A percentile compares a stretch with the other conserved stretches of the same genome.
Evolutionary conservation across 2,329 filamentous ascomycete species (phyloP).

Genomic region (Albophoma yamanashiensis): DNA sequence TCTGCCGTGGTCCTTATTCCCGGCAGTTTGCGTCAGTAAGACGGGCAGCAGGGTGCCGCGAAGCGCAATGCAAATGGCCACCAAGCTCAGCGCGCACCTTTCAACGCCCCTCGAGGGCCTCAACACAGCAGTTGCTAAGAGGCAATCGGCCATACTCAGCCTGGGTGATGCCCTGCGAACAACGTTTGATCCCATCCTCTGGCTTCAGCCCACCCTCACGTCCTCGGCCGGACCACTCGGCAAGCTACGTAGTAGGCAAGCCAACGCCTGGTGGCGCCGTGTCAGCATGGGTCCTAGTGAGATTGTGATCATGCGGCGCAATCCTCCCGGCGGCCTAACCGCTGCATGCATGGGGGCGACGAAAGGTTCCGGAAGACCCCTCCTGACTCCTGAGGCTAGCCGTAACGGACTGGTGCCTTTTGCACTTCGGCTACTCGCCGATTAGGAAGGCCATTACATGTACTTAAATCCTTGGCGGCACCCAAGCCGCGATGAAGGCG

Average conservation of each 20-base stretch:
- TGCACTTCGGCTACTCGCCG: neutral
- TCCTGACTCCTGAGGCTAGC: neutral
- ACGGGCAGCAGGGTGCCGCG: neutral
- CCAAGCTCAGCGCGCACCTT: neutral
- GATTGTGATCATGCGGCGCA: neutral
- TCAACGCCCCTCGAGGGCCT: neutral
- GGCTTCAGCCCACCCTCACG: neutral
- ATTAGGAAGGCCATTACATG: neutral
- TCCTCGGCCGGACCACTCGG: neutral
- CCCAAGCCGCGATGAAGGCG: neutral
- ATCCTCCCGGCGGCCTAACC: neutral
- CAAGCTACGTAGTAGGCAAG: neutral
- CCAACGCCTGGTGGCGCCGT: neutral
- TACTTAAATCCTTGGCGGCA: neutral
- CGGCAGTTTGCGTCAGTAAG: neutral
- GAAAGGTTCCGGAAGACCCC: neutral
- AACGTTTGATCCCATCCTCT: neutral
- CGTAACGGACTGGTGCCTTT: neutral
- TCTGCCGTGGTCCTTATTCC: neutral
- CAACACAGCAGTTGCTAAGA: too few species aligned
- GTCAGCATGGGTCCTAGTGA: neutral
- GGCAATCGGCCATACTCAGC: neutral
- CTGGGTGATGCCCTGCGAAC: neutral
- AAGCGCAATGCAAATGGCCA: too few species aligned
- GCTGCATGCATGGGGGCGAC: neutral